A percentile compares a stretch with the other conserved stretches of the same genome.
Evolutionary conservation across 2,329 filamentous ascomycete species (phyloP).

Genomic region (Chaetomium sp.): DNA sequence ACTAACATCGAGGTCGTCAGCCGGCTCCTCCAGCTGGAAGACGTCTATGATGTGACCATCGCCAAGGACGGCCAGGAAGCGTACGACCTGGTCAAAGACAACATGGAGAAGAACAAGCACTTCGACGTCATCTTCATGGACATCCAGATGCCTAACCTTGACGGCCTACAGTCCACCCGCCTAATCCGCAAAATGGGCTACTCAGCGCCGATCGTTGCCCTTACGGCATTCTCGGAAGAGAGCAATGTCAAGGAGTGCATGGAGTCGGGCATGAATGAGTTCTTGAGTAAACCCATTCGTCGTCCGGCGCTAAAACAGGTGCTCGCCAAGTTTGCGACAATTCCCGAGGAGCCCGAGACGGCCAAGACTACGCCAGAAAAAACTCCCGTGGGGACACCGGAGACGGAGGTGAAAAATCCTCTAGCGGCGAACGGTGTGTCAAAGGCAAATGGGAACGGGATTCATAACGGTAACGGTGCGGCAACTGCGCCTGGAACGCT

Average conservation of each 20-base stretch:
- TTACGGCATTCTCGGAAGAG: conserved; percentile 87
- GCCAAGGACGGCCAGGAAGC: conserved; percentile 84
- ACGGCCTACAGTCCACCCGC: conserved; percentile 79
- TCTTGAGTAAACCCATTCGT: conserved; percentile 69
- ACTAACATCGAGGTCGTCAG: conserved; percentile 54
- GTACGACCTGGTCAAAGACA: conserved; percentile 75
- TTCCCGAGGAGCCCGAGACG: conserved; percentile 60
- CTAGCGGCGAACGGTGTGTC: neutral
- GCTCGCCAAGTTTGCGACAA: conserved; percentile 75
- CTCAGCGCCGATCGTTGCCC: conserved; percentile 77
- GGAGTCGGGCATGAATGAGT: conserved; percentile 88
- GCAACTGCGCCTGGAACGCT: neutral
- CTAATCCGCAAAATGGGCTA: conserved; percentile 84
- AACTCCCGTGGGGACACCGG: conserved; percentile 15
- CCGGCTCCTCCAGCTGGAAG: conserved; percentile 65
- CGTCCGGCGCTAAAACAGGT: conserved; percentile 82
- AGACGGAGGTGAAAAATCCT: conserved; percentile 11
- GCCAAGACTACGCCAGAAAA: conserved; percentile 29
- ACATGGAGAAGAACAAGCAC: conserved; percentile 63
- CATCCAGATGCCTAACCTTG: conserved; percentile 89
- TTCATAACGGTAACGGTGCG: neutral
- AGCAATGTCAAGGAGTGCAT: conserved; percentile 82
- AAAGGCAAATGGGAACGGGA: neutral
- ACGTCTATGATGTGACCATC: conserved; percentile 80
- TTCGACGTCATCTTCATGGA: conserved; percentile 97